Conservation (phyloP, 768 basidiomycete species). For the Hypholoma sublateritium region DNA sequence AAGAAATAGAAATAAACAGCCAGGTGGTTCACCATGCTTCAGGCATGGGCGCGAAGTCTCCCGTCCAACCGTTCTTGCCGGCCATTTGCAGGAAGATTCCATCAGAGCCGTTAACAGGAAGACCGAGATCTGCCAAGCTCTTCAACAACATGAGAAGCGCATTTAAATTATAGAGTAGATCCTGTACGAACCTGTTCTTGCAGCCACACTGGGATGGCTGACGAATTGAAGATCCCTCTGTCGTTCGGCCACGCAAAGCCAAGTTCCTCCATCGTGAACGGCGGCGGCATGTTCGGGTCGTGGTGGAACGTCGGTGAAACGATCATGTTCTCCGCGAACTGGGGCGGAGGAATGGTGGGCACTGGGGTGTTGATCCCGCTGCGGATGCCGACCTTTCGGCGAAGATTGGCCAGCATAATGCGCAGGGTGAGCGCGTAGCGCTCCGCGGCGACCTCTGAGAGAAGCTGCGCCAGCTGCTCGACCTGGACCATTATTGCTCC, state of each 20-base stretch:
- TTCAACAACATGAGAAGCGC: slow-evolving; percentile 29
- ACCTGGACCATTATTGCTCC: slow-evolving; percentile 78
- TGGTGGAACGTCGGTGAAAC: slow-evolving; percentile 54
- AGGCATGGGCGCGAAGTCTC: slow-evolving; percentile 74
- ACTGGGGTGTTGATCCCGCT: slow-evolving; percentile 47
- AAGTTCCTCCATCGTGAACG: slow-evolving; percentile 84
- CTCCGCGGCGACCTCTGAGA: slow-evolving; percentile 93
- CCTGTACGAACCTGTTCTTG: slow-evolving; percentile 74
- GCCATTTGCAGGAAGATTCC: slow-evolving; percentile 83
- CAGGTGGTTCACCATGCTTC: slow-evolving; percentile 70
- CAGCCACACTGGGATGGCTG: slow-evolving; percentile 86
- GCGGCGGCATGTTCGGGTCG: slow-evolving; percentile 52
- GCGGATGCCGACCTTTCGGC: slow-evolving; percentile 78
- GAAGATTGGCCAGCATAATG: slow-evolving; percentile 90
- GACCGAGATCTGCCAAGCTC: slow-evolving; percentile 86
- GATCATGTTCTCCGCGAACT: slow-evolving; percentile 57
- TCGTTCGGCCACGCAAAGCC: slow-evolving; percentile 74
- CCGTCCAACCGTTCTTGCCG: slow-evolving; percentile 71
- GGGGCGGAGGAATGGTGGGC: slow-evolving; percentile 52
- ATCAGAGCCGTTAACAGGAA: slow-evolving; percentile 91
- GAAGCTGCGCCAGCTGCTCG: slow-evolving; percentile 84
- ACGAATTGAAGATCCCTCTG: slow-evolving; percentile 69
- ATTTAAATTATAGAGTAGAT: not conserved
- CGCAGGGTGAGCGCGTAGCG: slow-evolving; percentile 88
- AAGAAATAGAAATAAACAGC: not conserved